These are phyloP conservation scores for Boletus subcaerulescens DNA, from an alignment of 768 basidiomycete genomes.

Conservation along the genomic window DNA sequence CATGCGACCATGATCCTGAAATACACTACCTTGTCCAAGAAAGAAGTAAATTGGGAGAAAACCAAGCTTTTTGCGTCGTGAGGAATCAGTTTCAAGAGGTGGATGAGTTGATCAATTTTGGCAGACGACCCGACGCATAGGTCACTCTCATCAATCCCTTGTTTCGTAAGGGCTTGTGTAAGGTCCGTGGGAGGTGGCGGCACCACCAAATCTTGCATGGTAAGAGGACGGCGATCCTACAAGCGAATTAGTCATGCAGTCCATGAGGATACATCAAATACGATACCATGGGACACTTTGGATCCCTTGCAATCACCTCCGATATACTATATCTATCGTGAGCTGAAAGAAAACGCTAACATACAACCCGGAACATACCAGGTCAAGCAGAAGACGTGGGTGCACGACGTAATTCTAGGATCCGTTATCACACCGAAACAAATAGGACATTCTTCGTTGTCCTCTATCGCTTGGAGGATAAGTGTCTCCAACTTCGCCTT, in stretches of 20 bases:
- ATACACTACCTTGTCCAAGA: constrained; percentile 65
- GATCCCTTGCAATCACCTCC: constrained; percentile 65
- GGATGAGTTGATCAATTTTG: constrained; percentile 79
- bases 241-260: background rate
- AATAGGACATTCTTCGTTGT: constrained; percentile 80
- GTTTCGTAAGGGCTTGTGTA: constrained; percentile 53
- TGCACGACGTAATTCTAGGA: constrained; percentile 70
- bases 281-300: constrained; percentile 78
- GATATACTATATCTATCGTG: constrained; percentile 47
- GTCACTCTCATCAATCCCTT: constrained; percentile 40
- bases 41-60: constrained; percentile 87
- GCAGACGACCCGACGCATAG: constrained; percentile 63
- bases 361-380: constrained; percentile 45
- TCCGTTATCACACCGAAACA: constrained; percentile 62
- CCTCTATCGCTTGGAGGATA: constrained; percentile 69
- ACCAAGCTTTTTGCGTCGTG: constrained; percentile 75
- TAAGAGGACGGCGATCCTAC: constrained; percentile 69
- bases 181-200: constrained; percentile 64
- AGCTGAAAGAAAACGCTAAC: background rate
- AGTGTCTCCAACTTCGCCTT: constrained; percentile 53
- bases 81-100: constrained; percentile 68
- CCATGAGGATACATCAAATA: background rate
- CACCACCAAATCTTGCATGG: constrained; percentile 54
- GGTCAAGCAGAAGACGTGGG: constrained; percentile 67
- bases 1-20: background rate